Conservation (phyloP, 805 yeast species). For the Tetrapisispora taiwanensis region DNA sequence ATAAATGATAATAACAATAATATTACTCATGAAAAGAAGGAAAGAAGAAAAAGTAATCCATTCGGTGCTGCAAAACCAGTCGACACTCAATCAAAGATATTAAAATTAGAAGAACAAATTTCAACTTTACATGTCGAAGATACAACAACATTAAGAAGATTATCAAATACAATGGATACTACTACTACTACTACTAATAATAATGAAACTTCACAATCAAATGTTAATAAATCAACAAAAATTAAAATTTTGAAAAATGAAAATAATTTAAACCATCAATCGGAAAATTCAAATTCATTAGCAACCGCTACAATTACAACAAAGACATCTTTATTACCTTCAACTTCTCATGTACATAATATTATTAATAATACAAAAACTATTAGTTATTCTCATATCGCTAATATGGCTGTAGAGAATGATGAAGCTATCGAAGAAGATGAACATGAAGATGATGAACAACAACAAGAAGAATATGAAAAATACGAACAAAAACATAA, state of each 20-base stretch:
- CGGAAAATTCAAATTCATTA: background rate
- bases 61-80: slow-evolving; percentile 84
- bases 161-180: slow-evolving; percentile 9
- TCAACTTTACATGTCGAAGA: slow-evolving; percentile 36
- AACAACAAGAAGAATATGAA: background rate
- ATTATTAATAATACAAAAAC: background rate
- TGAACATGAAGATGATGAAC: background rate
- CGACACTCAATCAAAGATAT: slow-evolving; percentile 55
- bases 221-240: background rate
- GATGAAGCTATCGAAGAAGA: background rate
- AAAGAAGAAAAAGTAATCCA: slow-evolving; percentile 46
- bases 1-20: background rate
- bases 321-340: background rate
- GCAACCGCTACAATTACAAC: slow-evolving; percentile 1
- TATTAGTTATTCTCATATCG: slow-evolving; percentile 3
- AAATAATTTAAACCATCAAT: background rate
- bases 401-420: background rate
- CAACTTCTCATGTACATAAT: background rate
- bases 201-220: no score
- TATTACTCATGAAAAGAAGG: slow-evolving; percentile 7
- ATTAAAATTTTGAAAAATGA: slow-evolving; percentile 4
- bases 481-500: background rate
- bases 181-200: no score
- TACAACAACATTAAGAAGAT: slow-evolving; percentile 25
- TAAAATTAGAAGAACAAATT: slow-evolving; percentile 49